A percentile compares a stretch with the other conserved stretches of the same genome.
These are phyloP conservation scores for Ambrosia hybrid DNA, from an alignment of 140 eudicot species.

Conservation along the genomic window DNA sequence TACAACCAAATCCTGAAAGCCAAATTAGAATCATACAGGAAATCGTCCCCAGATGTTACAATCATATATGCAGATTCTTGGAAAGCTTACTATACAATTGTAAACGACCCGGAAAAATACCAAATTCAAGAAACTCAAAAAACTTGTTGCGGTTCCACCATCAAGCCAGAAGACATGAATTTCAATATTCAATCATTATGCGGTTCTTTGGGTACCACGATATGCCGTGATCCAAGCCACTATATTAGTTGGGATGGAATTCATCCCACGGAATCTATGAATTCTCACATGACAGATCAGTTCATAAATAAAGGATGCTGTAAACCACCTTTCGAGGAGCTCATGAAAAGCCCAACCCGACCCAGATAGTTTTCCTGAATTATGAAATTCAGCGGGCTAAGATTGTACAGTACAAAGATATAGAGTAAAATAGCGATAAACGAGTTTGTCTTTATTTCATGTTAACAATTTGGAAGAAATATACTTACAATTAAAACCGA, in stretches of 20 bases:
- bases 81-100: constrained; percentile 42
- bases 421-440: constrained; percentile 18
- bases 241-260: constrained; percentile 64
- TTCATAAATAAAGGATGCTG: constrained; percentile 45
- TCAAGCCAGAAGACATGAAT: constrained; percentile 23
- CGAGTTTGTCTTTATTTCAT: constrained; percentile 29
- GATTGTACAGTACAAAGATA: constrained; percentile 1
- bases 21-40: constrained; percentile 28
- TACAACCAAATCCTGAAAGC: constrained; percentile 51
- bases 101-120: constrained; percentile 37
- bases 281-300: constrained; percentile 28
- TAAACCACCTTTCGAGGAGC: constrained; percentile 40
- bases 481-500: constrained; percentile 43
- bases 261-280: constrained; percentile 57
- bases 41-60: constrained; percentile 29
- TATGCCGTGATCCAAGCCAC: constrained; percentile 44
- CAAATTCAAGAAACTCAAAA: constrained; percentile 43
- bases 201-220: constrained; percentile 49
- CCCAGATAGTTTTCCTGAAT: constrained; percentile 19
- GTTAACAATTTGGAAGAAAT: constrained; percentile 32
- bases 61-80: constrained; percentile 54
- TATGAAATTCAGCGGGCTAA: constrained; percentile 22
- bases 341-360: constrained; percentile 29
- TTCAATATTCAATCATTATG: constrained; percentile 34
- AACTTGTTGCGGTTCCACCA: constrained; percentile 48